Conservation (phyloP, 2,329 filamentous ascomycete genomes). For the Clarireedia monteithiana region DNA sequence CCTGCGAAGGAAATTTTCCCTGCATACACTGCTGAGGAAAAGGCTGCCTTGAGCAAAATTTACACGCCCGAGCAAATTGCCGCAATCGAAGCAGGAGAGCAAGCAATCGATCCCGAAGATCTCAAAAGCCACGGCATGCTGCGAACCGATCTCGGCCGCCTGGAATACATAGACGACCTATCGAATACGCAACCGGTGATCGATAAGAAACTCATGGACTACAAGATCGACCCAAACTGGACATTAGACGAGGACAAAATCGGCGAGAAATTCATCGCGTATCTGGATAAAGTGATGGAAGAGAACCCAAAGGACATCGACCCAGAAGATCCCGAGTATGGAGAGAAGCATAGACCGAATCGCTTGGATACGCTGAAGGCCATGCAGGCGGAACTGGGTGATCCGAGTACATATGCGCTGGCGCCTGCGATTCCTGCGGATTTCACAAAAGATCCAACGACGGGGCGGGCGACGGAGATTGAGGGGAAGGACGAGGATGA, state of each 20-base stretch:
- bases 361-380: conserved; percentile 17
- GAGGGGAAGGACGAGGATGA: conserved; percentile 14
- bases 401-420: conserved; percentile 12
- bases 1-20: conserved; percentile 41
- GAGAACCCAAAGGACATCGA: conserved; percentile 13
- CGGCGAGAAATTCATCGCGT: conserved; percentile 47
- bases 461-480: conserved; percentile 2
- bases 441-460: conserved; percentile 11
- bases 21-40: conserved; percentile 60
- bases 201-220: conserved; percentile 54
- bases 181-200: conserved; percentile 67
- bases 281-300: conserved; percentile 20
- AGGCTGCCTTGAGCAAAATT: conserved; percentile 49
- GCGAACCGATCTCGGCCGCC: conserved; percentile 62
- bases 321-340: conserved; percentile 9
- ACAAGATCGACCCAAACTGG: conserved; percentile 26
- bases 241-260: conserved; percentile 55
- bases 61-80: conserved; percentile 78
- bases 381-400: conserved; percentile 18
- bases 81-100: conserved; percentile 74
- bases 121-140: conserved; percentile 64
- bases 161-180: conserved; percentile 79
- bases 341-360: conserved; percentile 12
- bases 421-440: conserved; percentile 23
- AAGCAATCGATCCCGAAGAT: conserved; percentile 66